Base-by-base conservation (phyloP, 352 stramenopile species). In the Pythium aristosporum region DNA sequence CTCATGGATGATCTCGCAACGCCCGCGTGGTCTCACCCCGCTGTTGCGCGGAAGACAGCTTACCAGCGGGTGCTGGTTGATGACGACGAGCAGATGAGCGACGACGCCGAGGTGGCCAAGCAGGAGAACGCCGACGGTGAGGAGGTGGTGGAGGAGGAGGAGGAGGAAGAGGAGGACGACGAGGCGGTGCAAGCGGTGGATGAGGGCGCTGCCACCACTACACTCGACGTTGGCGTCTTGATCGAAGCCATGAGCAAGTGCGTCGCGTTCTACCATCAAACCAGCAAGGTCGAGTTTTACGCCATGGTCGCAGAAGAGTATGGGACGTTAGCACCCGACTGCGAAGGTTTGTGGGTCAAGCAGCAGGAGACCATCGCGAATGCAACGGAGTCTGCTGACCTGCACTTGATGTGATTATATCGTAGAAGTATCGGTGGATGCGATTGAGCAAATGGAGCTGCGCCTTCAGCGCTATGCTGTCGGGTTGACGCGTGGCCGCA, bases 261-360 rank as follows among this genome's bases (percentile, higher is more conserved):
- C 28, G 32, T 56, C 18, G 57, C 28, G 25, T 51, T 63, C 44
- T 71, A 71, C 51, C 49, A 71, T 23, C 51, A 71, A 53, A 42
- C 20, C 6, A 25, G 63, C 28, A 56, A 53, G 37, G 30, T 32
- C 4, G 51, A 66, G 37, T 71, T 71, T 41, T 71, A 71, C 52
- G 57, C 34, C 6, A 61, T 65, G 44, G 58, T 71, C 12, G 57
- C 57, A 1, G 64, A 71, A 34, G 64, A 66, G 20, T 71, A 63
- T 25, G 36, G n/a, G 2, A 30, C 25, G 51, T 15, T 71, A 6
- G 0, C 42, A 10, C 46, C 57, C 1, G 51, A 59, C 2, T n/a
- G 28, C n/a, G 43, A 63, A 63, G 64, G 64, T 66, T 6, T 10
- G 57, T 61, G 28, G 0, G 9, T 20, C 11, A 37, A 37, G 11